Conservation (phyloP, 2,329 filamentous ascomycete species). For the Phialophora chinensis region DNA sequence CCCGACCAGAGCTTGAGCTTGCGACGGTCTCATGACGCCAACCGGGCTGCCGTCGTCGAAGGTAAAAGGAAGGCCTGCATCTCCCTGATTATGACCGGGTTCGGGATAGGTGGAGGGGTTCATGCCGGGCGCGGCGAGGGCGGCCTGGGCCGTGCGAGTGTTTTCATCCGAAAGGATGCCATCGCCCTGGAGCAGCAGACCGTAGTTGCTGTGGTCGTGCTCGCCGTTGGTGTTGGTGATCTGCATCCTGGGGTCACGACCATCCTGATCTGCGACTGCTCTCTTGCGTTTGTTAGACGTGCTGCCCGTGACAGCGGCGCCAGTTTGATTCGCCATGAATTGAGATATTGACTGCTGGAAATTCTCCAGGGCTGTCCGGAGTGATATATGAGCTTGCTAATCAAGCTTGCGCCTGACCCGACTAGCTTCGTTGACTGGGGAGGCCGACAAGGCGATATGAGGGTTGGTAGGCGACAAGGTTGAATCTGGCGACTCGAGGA, state of each 20-base stretch:
- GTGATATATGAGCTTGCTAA: constrained; percentile 6
- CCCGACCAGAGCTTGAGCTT: constrained; percentile 45
- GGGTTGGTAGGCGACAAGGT: constrained; percentile 35
- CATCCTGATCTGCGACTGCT: constrained; percentile 32
- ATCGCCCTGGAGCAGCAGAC: constrained; percentile 56
- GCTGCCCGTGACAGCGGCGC: constrained; percentile 8
- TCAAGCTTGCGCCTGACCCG: constrained; percentile 24
- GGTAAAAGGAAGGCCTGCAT: constrained; percentile 29
- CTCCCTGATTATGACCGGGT: constrained; percentile 47
- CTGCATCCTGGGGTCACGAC: constrained; percentile 32
- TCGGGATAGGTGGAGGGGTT: constrained; percentile 53
- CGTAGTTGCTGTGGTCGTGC: constrained; percentile 49
- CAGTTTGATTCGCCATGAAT: constrained; percentile 25
- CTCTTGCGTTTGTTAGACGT: constrained; percentile 40
- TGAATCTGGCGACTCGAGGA: constrained; percentile 20
- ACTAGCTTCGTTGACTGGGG: background rate
- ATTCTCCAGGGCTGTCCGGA: background rate
- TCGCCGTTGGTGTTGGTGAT: constrained; percentile 37
- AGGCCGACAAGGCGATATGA: constrained; percentile 34
- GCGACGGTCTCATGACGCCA: constrained; percentile 33
- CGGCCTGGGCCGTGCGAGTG: constrained; percentile 54
- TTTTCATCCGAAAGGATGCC: constrained; percentile 53
- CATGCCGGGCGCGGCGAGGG: constrained; percentile 50
- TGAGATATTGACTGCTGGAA: background rate
- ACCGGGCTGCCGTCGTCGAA: constrained; percentile 36